Percentiles rank a stretch among this genome's conserved stretches.
Conservation (phyloP, 148 eudicot genomes). For the Arbutus unedo region DNA sequence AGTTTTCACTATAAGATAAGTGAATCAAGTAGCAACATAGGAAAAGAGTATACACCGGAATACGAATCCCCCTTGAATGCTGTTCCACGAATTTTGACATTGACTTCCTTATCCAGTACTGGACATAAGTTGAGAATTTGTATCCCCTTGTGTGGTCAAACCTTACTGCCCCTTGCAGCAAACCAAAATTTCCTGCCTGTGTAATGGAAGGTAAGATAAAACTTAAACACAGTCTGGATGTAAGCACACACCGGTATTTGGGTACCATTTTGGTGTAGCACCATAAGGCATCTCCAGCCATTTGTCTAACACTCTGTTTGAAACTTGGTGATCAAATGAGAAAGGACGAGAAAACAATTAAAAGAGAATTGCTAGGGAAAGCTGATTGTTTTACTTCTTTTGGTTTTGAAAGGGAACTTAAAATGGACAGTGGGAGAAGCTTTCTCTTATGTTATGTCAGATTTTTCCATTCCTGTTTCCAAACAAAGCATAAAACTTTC, state of each 20-base stretch:
- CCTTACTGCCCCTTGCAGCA: constrained; percentile 83
- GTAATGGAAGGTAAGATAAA: background rate
- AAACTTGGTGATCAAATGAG: background rate
- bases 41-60: constrained; percentile 51
- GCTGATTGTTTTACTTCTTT: background rate
- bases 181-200: constrained; percentile 83
- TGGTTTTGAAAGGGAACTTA: background rate
- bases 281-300: background rate
- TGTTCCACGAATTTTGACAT: constrained; percentile 64
- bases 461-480: background rate
- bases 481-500: too few relatives aligned
- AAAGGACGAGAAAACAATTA: background rate
- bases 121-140: constrained; percentile 83
- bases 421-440: background rate
- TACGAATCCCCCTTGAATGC: constrained; percentile 71
- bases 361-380: background rate
- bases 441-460: background rate
- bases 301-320: background rate
- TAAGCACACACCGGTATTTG: background rate
- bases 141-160: constrained; percentile 83
- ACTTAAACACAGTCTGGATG: background rate
- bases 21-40: background rate
- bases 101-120: constrained; percentile 83
- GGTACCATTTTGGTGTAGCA: background rate
- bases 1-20: background rate